Percentiles rank a stretch among this genome's conserved stretches.
Conservation (phyloP, 352 stramenopile species). For the Phytophthora podocarpi region DNA sequence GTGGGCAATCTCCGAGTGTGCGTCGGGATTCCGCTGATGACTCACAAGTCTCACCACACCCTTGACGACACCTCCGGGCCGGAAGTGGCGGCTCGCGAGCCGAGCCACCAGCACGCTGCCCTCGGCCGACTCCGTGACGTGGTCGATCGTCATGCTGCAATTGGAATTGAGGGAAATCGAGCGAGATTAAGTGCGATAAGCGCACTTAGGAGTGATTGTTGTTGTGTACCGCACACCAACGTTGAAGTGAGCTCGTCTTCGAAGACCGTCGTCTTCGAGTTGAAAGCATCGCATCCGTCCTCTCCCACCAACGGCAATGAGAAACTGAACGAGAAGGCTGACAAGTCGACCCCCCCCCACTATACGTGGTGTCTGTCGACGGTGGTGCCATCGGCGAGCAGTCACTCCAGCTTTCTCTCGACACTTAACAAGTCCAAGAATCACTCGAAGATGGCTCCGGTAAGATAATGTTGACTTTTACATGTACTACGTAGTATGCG, state of each 20-base stretch:
- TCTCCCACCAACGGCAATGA: slow-evolving; percentile 33
- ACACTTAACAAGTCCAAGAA: slow-evolving; percentile 2
- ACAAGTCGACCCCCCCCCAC: background rate
- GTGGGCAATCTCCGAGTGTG: slow-evolving; percentile 47
- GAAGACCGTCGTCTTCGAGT: too few species aligned
- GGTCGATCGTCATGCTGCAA: slow-evolving; percentile 24
- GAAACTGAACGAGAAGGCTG: slow-evolving; percentile 6
- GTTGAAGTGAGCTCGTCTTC: slow-evolving; percentile 22
- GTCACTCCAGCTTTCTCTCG: slow-evolving; percentile 13
- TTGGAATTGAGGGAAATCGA: background rate
- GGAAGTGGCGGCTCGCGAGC: slow-evolving; percentile 57
- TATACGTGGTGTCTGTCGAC: background rate
- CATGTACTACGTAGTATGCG: too few species aligned
- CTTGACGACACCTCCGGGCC: slow-evolving; percentile 57
- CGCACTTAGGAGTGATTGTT: slow-evolving; percentile 5
- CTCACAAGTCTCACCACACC: slow-evolving; percentile 56
- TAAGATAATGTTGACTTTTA: background rate
- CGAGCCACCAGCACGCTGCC: slow-evolving; percentile 37
- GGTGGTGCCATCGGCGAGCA: background rate
- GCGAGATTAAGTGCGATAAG: background rate
- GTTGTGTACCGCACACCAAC: slow-evolving; percentile 18
- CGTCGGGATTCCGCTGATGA: slow-evolving; percentile 27
- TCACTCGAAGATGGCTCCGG: slow-evolving; percentile 14
- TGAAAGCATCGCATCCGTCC: slow-evolving; percentile 11
- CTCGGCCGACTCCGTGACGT: slow-evolving; percentile 23